Percentiles rank a stretch among this genome's conserved stretches.
Evolutionary conservation across 257 asterid species (phyloP).

Genomic region (Fraxinus americana): DNA sequence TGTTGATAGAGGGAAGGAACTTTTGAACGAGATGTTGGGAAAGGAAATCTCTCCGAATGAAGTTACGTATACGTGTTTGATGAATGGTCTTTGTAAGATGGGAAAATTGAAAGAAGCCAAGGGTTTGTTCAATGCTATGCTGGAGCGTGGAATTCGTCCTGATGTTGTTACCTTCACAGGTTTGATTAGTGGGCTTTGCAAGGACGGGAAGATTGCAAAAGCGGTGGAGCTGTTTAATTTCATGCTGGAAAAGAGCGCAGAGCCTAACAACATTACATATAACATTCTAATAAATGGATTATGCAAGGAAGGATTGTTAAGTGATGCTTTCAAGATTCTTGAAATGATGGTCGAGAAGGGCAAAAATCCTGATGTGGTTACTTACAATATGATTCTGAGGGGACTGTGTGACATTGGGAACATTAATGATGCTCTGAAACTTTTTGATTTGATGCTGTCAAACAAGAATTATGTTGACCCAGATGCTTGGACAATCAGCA

Average conservation of each 20-base stretch:
- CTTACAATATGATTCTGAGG: conserved; percentile 51
- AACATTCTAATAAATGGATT: conserved; percentile 60
- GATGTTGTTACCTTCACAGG: conserved; percentile 57
- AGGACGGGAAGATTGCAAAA: conserved; percentile 46
- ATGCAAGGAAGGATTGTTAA: conserved; percentile 55
- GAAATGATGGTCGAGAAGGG: conserved; percentile 55
- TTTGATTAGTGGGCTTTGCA: conserved; percentile 58
- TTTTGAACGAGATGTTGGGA: conserved; percentile 52
- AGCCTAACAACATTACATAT: conserved; percentile 51
- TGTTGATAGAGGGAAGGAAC: conserved; percentile 48
- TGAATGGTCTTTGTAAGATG: conserved; percentile 54
- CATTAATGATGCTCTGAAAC: conserved; percentile 50
- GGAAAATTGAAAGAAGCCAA: conserved; percentile 59
- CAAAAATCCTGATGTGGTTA: conserved; percentile 53
- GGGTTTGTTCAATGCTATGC: conserved; percentile 53
- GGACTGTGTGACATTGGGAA: conserved; percentile 62
- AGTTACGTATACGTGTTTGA: conserved; percentile 59
- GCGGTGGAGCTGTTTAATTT: conserved; percentile 60
- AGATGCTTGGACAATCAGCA: conserved; percentile 50
- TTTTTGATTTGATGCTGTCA: conserved; percentile 51
- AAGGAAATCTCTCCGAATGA: conserved; percentile 57
- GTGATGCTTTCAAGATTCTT: conserved; percentile 50
- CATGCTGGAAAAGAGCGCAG: conserved; percentile 62
- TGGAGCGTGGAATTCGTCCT: conserved; percentile 53
- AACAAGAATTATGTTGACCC: conserved; percentile 41